Base-by-base conservation (phyloP, 371 early-diverging fungal genomes). In the Umbelopsis sp. region DNA sequence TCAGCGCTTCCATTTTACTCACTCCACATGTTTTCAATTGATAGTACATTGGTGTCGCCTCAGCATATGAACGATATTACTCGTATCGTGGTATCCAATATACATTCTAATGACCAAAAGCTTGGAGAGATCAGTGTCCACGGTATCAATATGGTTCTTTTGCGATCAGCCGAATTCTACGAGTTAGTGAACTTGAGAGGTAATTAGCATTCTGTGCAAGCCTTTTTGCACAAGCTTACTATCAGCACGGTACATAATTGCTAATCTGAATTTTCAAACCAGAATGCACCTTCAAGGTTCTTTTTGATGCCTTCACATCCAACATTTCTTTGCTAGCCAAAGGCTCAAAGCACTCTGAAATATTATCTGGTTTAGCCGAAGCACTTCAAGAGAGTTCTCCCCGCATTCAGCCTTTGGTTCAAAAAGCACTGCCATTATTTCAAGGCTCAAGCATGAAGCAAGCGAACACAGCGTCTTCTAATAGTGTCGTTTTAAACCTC, bases 91-190 rank as follows among this genome's bases (percentile, higher is more conserved):
- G 18, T 35, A 35, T 29, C 57, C 6, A 16, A 57, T 35, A 29
- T 7, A 12, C 57, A 35, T 35, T 11, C 57, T 10, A 12, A 57
- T 7, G n/a, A 16, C 3, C 57, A 57, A 57, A 18, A 35, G 0
- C 35, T 35, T 6, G 18, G 35, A 7, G 29, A 57, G 10, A 25
- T 29, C n/a, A 57, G 57, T 35, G 35, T 57, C 22, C 57, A 57
- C 29, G 57, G 57, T 29, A 57, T 86, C 48, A 83, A 75, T 38
- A 72, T 73, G 38, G 67, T 69, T 7, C 63, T 86, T 14, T 65
- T 88, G 5, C 76, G 87, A 50, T 85, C 86, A 0, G 84, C 88
- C 53, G 80, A 83, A 53, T 86, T 88, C 45, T 88, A 88, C 69
- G 88, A 88, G 68, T 81, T 86, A 0, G 71, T 69, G 32, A 79